Conservation (phyloP, 805 yeast species). For the Candida krabiensis region DNA sequence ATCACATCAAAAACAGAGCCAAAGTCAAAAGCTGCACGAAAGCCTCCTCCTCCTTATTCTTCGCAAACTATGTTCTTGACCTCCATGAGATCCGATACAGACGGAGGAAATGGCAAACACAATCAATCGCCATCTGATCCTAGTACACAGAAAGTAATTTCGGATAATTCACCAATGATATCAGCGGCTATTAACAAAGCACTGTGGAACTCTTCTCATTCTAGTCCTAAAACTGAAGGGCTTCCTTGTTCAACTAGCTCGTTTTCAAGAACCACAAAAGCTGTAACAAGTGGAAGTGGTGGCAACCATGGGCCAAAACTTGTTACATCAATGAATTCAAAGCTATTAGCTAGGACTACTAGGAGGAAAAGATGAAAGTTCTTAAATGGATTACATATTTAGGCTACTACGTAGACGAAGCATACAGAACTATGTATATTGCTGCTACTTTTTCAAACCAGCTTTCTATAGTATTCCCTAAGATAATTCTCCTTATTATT, state of each 20-base stretch:
- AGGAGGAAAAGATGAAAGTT: constrained; percentile 38
- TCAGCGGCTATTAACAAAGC: constrained; percentile 37
- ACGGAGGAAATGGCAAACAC: constrained; percentile 1
- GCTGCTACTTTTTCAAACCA: too few relatives aligned
- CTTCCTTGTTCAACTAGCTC: constrained; percentile 1
- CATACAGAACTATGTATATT: too few relatives aligned
- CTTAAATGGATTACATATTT: too few relatives aligned
- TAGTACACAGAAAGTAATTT: constrained; percentile 18
- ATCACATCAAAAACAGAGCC: constrained; percentile 1
- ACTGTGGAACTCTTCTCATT: constrained; percentile 20
- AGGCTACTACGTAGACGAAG: too few relatives aligned
- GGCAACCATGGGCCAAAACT: constrained; percentile 22
- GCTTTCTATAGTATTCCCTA: too few relatives aligned
- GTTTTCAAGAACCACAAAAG: constrained; percentile 1
- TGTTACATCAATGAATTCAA: constrained; percentile 60
- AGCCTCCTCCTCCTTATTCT: constrained; percentile 17
- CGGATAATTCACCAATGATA: constrained; percentile 31
- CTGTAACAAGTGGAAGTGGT: neutral
- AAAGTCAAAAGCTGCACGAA: constrained; percentile 5
- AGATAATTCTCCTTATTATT: too few relatives aligned
- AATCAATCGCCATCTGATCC: constrained; percentile 8
- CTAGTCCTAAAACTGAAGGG: neutral
- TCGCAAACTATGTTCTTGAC: constrained; percentile 17
- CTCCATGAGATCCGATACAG: constrained; percentile 18
- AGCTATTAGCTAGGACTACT: constrained; percentile 56